Evolutionary conservation across 2,329 filamentous ascomycete species (phyloP), one percentile per base, ranked within the genome.

Genomic region (Phaeosphaeria sp.): DNA sequence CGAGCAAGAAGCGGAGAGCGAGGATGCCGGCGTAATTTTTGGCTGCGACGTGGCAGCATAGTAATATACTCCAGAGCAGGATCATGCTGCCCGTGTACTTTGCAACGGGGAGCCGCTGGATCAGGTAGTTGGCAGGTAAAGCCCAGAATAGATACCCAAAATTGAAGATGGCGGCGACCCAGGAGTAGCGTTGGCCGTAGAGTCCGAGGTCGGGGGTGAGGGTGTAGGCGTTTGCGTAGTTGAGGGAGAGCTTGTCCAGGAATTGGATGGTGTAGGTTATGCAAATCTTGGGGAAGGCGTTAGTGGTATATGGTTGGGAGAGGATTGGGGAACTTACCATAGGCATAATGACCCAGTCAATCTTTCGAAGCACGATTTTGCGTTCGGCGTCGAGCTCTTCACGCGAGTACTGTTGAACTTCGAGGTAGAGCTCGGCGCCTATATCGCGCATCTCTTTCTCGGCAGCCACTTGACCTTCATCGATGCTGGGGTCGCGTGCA

Each of bases 241-340:
- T 79, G n/a, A 79, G 66, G 1, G 75, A 76, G 7, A 78, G 68
- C 54, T 79, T 78, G 61, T 78, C 79, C 24, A 83, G 74, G 58
- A 81, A 83, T 63, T 82, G 81, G 33, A 82, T 80, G 18, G 74
- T 79, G 64, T 82, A 82, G 7, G 79, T 80, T 36, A 74, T 72
- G 53, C 71, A 75, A 15, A 77, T 76, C 74, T 77, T n/a, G n/a
- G n/a, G n/a, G n/a, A n/a, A n/a, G n/a, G n/a, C n/a, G n/a, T n/a
- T n/a, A n/a, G n/a, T n/a, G n/a, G n/a, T n/a, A n/a, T n/a, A n/a
- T n/a, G n/a, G n/a, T n/a, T n/a, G n/a, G n/a, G n/a, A n/a, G n/a
- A n/a, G n/a, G n/a, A n/a, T n/a, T 20, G 11, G 36, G 13, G 20
- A 13, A 55, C 22, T 3, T 64, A 81, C 79, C 64, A 82, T 80